These are phyloP conservation scores for Globisporangium spiculum DNA, from an alignment of 352 stramenopile genomes.

Conservation along the genomic window DNA sequence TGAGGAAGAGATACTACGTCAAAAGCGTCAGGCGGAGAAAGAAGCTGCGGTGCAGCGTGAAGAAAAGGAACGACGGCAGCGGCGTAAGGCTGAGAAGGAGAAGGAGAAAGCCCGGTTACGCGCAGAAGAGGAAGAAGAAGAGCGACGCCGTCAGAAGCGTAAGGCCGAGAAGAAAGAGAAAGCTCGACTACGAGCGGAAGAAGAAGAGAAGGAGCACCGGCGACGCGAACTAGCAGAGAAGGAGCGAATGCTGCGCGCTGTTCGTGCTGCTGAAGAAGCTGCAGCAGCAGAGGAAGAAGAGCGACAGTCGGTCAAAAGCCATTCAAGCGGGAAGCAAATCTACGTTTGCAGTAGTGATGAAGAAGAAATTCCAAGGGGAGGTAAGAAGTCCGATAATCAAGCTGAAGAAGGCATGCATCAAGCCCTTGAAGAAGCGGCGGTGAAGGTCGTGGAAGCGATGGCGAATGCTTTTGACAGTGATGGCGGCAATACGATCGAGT, in stretches of 20 bases:
- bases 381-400: constrained; percentile 4
- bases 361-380: not conserved
- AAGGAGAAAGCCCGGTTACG: constrained; percentile 8
- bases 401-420: not conserved
- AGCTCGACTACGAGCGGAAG: constrained; percentile 1
- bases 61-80: not conserved
- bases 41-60: constrained; percentile 1
- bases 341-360: constrained; percentile 4
- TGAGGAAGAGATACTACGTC: constrained; percentile 11
- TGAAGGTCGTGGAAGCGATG: constrained; percentile 2
- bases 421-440: constrained; percentile 18
- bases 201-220: not conserved
- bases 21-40: constrained; percentile 7
- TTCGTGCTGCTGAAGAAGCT: constrained; percentile 5
- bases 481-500: constrained; percentile 17
- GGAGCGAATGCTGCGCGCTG: not conserved
- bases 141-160: constrained; percentile 6
- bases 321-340: constrained; percentile 2
- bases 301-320: constrained; percentile 2
- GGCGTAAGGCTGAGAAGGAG: constrained; percentile 12
- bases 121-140: constrained; percentile 7
- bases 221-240: constrained; percentile 6
- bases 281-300: constrained; percentile 12
- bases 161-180: constrained; percentile 14
- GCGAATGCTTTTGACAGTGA: constrained; percentile 11